Conservation (phyloP, 1,284 basidiomycete species). For the Kalmanozyma brasiliensis region DNA sequence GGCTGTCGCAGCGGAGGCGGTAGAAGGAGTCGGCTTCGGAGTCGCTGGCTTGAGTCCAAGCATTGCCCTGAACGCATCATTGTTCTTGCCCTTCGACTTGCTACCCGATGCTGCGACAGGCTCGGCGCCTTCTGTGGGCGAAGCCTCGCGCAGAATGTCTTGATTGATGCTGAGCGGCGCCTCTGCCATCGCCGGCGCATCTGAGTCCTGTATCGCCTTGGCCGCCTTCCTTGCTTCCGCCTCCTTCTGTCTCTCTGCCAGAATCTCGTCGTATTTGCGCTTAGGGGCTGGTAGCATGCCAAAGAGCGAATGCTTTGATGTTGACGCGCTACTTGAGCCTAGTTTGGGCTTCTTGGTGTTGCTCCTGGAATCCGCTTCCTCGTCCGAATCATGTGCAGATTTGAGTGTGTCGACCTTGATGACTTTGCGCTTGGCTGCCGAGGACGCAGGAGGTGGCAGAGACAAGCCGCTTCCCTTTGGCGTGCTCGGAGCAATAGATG, state of each 20-base stretch:
- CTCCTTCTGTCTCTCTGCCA: slow-evolving; percentile 36
- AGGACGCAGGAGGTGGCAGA: slow-evolving; percentile 19
- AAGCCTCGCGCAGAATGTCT: background rate
- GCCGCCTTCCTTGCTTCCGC: slow-evolving; percentile 37
- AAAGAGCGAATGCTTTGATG: slow-evolving; percentile 48
- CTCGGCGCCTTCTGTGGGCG: background rate
- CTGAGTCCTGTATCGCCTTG: slow-evolving; percentile 11
- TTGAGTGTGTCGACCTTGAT: slow-evolving; percentile 45
- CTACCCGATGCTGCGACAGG: background rate
- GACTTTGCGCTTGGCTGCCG: slow-evolving; percentile 27
- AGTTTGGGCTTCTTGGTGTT: slow-evolving; percentile 22
- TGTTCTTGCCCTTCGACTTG: slow-evolving; percentile 51
- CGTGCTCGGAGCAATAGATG: slow-evolving; percentile 4
- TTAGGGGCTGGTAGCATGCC: slow-evolving; percentile 64
- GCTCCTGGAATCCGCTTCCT: background rate
- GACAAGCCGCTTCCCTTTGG: slow-evolving; percentile 12
- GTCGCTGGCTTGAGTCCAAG: slow-evolving; percentile 57
- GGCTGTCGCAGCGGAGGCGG: background rate
- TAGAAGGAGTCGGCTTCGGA: slow-evolving; percentile 11
- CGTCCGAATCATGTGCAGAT: slow-evolving; percentile 5
- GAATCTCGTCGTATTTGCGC: slow-evolving; percentile 32
- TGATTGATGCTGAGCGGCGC: slow-evolving; percentile 13
- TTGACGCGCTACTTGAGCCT: background rate
- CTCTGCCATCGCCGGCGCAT: slow-evolving; percentile 1
- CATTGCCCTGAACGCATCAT: slow-evolving; percentile 66